Conservation (phyloP, 306 rosid genomes). For the Cucurbita maxima region DNA sequence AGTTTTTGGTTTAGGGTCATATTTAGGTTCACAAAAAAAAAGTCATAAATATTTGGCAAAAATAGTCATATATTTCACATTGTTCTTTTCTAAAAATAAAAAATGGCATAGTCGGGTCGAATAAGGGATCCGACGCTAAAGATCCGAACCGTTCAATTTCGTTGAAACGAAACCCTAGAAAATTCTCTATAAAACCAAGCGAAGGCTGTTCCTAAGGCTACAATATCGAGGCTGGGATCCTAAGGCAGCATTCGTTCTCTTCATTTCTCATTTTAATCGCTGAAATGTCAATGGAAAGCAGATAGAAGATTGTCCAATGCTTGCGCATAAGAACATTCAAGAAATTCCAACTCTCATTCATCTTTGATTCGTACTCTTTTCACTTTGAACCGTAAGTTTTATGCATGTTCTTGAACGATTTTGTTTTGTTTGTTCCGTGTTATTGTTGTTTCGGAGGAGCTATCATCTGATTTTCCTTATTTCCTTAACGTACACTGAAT, state of each 20-base stretch:
- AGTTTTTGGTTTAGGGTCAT: too few relatives aligned
- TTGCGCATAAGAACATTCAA: conserved; percentile 51
- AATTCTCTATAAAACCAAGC: background rate
- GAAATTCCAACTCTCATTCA: conserved; percentile 21
- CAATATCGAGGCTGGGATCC: conserved; percentile 29
- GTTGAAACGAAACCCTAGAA: background rate
- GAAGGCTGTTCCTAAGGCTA: conserved; percentile 17
- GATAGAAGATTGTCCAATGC: conserved; percentile 67
- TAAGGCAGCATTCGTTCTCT: conserved; percentile 9
- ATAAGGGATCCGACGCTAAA: background rate
- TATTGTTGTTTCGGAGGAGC: conserved; percentile 35
- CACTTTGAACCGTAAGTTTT: background rate
- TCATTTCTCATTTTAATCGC: conserved; percentile 23
- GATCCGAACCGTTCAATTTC: background rate
- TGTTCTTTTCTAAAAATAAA: too few relatives aligned
- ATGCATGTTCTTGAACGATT: background rate
- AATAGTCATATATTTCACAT: too few relatives aligned
- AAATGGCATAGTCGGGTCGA: background rate
- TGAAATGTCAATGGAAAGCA: conserved; percentile 42
- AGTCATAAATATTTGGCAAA: too few relatives aligned
- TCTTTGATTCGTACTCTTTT: background rate
- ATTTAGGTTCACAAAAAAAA: too few relatives aligned
- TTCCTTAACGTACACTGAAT: conserved; percentile 37
- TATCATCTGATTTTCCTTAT: conserved; percentile 13
- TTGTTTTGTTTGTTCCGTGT: background rate